A percentile compares a stretch with the other conserved stretches of the same genome.
These are phyloP conservation scores for Neostapfia colusana DNA, from an alignment of 176 grass and related monocot genomes.

Conservation along the genomic window DNA sequence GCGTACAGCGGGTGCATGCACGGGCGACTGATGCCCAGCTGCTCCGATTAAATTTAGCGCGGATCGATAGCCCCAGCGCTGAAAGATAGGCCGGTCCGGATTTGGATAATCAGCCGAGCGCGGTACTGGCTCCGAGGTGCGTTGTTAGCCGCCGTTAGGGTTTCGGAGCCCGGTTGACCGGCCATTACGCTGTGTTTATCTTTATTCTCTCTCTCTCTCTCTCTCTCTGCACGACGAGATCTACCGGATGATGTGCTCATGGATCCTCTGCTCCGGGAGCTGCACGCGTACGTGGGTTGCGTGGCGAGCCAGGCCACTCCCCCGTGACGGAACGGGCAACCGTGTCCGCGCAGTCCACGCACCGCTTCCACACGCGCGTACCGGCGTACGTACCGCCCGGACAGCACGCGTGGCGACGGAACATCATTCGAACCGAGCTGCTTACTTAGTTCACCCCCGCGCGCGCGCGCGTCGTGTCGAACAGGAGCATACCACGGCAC, in stretches of 20 bases:
- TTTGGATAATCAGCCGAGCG: neutral
- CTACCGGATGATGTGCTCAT: neutral
- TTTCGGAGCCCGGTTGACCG: neutral
- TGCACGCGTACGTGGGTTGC: neutral
- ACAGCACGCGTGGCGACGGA: no score
- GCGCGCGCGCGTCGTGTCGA: no score
- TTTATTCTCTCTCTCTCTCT: no score
- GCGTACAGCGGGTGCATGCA: neutral
- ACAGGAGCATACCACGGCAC: no score
- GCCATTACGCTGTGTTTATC: neutral
- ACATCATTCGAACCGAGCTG: no score
- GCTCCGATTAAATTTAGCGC: neutral
- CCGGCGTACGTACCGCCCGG: neutral
- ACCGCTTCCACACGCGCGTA: no score
- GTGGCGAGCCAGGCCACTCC: neutral
- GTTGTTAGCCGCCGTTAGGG: neutral
- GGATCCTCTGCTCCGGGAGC: neutral
- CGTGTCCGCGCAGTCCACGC: neutral
- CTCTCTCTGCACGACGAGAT: neutral
- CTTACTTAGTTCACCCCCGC: no score
- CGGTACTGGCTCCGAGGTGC: neutral
- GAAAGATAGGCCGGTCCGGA: constrained; percentile 17
- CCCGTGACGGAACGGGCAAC: constrained; percentile 33
- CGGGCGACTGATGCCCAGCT: neutral
- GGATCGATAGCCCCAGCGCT: neutral